A percentile compares a stretch with the other conserved stretches of the same genome.
phyloP scores from a whole-genome alignment of 331 rosid genomes.

The Ulmus americana region DNA sequence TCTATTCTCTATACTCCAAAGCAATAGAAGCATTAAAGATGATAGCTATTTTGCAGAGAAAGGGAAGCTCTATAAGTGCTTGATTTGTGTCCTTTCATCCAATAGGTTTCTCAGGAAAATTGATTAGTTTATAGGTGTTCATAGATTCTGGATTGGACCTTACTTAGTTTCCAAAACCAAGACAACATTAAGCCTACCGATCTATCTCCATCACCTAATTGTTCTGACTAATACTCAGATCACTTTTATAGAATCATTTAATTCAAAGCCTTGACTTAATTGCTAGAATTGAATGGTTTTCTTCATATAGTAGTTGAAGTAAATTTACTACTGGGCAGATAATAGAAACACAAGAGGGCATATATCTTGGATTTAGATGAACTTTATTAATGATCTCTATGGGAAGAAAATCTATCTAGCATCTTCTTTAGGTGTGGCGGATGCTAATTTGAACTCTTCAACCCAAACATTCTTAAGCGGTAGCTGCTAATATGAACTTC shows the following conservation, averaged over 20 bases:
- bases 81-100: conserved; percentile 18
- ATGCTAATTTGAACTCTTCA: no score
- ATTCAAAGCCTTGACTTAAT: conserved; percentile 10
- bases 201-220: conserved; percentile 27
- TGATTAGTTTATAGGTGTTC: conserved; percentile 24
- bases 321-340: conserved; percentile 33
- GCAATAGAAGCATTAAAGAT: conserved; percentile 27
- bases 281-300: conserved; percentile 20
- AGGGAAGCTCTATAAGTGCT: conserved; percentile 27
- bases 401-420: no score
- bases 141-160: conserved; percentile 45
- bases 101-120: conserved; percentile 1
- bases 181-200: conserved; percentile 24
- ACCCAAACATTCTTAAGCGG: no score
- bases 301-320: conserved; percentile 40
- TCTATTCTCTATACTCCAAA: background rate
- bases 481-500: no score
- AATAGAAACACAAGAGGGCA: background rate
- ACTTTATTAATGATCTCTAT: no score
- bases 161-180: conserved; percentile 38
- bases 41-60: conserved; percentile 20
- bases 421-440: no score
- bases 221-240: conserved; percentile 21
- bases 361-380: no score
- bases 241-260: conserved; percentile 22